Conservation (phyloP, 2,329 filamentous ascomycete species). For the Cadophora luteo-olivacea region DNA sequence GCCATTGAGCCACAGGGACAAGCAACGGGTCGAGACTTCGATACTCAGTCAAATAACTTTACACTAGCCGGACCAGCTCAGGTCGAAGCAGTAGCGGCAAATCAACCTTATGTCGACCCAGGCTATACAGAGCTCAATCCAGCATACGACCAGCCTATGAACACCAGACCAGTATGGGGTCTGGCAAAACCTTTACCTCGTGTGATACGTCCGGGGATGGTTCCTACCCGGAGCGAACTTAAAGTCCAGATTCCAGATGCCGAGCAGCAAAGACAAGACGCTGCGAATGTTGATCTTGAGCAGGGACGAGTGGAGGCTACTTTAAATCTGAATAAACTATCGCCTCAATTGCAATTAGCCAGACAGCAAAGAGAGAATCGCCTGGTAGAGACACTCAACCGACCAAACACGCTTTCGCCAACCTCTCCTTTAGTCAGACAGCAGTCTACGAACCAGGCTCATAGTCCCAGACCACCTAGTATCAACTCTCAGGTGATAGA, state of each 20-base stretch:
- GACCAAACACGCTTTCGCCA: slow-evolving; percentile 9
- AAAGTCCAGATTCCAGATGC: slow-evolving; percentile 45
- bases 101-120: slow-evolving; percentile 45
- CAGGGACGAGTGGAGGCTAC: slow-evolving; percentile 49
- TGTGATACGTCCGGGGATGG: slow-evolving; percentile 56
- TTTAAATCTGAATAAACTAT: slow-evolving; percentile 33
- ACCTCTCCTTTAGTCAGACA: slow-evolving; percentile 13
- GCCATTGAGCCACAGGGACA: slow-evolving; percentile 14
- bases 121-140: slow-evolving; percentile 56
- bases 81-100: slow-evolving; percentile 40
- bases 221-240: slow-evolving; percentile 51
- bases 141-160: slow-evolving; percentile 57
- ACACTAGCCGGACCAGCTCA: slow-evolving; percentile 41
- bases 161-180: slow-evolving; percentile 58
- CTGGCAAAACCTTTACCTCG: slow-evolving; percentile 60
- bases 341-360: slow-evolving; percentile 34
- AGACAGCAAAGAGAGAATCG: slow-evolving; percentile 36
- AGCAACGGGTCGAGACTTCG: slow-evolving; percentile 27
- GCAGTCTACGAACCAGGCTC: slow-evolving; percentile 20
- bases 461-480: slow-evolving; percentile 18
- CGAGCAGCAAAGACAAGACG: slow-evolving; percentile 45
- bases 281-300: slow-evolving; percentile 51
- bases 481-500: slow-evolving; percentile 27
- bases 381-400: slow-evolving; percentile 23
- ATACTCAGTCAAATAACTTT: slow-evolving; percentile 36